Evolutionary conservation across 164 flowering plant species (phyloP).

Genomic region (Aristolochia contorta): DNA sequence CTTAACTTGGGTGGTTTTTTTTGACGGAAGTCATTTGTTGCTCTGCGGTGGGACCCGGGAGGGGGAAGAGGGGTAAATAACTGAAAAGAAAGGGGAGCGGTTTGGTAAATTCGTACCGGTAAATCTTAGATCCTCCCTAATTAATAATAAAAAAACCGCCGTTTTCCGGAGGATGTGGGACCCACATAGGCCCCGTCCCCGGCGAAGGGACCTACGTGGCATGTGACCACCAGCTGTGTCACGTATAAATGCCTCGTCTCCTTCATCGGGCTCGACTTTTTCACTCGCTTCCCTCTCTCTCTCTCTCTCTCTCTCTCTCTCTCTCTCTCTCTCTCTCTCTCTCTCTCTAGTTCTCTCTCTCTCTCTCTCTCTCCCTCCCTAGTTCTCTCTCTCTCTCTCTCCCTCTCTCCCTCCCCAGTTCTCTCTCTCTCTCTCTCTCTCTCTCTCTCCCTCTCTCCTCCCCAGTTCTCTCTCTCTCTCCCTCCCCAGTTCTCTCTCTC

Average conservation of each 20-base stretch:
- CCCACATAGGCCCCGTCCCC: no score
- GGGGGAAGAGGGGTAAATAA: no score
- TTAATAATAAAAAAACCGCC: no score
- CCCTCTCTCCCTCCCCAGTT: background rate
- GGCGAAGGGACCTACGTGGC: constrained; percentile 43
- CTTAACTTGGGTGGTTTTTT: no score
- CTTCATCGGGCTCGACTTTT: constrained; percentile 5
- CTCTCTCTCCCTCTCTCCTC: background rate
- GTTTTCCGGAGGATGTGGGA: no score
- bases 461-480: no score
- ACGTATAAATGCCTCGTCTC: constrained; percentile 10
- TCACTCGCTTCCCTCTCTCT: background rate
- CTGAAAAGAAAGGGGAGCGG: no score
- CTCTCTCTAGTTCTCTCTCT: background rate
- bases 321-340: background rate
- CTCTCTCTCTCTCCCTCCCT: background rate
- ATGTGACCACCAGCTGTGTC: constrained; percentile 77
- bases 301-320: background rate
- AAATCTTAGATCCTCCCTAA: no score
- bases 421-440: background rate
- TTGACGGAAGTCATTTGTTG: no score
- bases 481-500: background rate
- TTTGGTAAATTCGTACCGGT: no score
- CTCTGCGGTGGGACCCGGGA: no score
- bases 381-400: background rate